Percentiles rank a stretch among this genome's conserved stretches.
Conservation (phyloP, 164 flowering plant genomes). For the Vitis vinifera region DNA sequence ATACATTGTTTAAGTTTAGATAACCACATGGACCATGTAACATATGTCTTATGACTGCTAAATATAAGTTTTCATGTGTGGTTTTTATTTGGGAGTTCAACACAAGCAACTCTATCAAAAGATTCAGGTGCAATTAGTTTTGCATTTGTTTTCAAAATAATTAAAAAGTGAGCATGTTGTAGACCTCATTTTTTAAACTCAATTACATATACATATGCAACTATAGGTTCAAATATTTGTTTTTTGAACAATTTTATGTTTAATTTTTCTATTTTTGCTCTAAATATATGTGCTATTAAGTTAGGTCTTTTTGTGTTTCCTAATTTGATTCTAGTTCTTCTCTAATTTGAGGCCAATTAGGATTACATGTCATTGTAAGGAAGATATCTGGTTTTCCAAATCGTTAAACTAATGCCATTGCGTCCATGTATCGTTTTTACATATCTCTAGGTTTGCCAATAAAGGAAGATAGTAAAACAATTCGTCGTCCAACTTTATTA, state of each 20-base stretch:
- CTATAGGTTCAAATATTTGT: slow-evolving; percentile 11
- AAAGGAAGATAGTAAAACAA: too few species aligned
- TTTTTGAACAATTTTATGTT: neutral
- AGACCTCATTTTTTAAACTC: slow-evolving; percentile 23
- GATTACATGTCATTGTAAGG: too few species aligned
- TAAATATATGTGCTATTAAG: neutral
- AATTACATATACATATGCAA: slow-evolving; percentile 5
- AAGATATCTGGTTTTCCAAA: too few species aligned
- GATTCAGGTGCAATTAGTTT: neutral
- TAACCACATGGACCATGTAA: slow-evolving; percentile 26
- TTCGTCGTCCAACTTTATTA: too few species aligned
- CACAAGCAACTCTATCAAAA: neutral
- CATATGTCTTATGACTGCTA: slow-evolving; percentile 13
- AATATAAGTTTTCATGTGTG: neutral
- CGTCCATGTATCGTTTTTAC: too few species aligned
- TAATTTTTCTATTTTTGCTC: slow-evolving; percentile 1
- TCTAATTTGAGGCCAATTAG: too few species aligned
- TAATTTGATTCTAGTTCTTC: too few species aligned
- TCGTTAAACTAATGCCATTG: too few species aligned
- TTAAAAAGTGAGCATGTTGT: slow-evolving; percentile 15
- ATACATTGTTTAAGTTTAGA: neutral
- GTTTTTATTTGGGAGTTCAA: slow-evolving; percentile 7
- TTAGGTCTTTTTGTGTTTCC: too few species aligned
- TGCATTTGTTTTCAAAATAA: neutral
- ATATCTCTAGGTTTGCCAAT: too few species aligned